A percentile compares a stretch with the other conserved stretches of the same genome.
phyloP scores from a whole-genome alignment of 2,329 filamentous ascomycete genomes.

The Penicillium sp. region DNA sequence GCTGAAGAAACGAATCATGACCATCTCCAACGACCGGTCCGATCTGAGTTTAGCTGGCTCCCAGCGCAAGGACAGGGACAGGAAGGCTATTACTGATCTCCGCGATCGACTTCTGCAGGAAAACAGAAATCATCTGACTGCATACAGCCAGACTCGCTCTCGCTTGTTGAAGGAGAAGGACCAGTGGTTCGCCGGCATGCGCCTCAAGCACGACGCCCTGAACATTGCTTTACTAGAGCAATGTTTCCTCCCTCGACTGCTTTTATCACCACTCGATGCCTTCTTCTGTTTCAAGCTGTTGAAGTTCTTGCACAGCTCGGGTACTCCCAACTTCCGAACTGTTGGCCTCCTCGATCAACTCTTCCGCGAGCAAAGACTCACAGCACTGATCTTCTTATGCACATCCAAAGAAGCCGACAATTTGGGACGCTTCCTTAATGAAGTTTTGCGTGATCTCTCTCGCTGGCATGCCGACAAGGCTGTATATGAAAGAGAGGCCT shows the following conservation, averaged over 20 bases:
- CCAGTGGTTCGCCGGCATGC: constrained; percentile 70
- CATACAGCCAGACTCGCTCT: constrained; percentile 64
- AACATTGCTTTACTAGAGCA: constrained; percentile 81
- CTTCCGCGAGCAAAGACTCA: constrained; percentile 77
- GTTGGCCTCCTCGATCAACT: constrained; percentile 79
- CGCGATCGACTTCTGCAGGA: constrained; percentile 71
- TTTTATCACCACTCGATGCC: constrained; percentile 81
- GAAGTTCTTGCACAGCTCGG: constrained; percentile 80
- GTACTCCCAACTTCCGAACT: constrained; percentile 81
- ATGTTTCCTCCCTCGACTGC: constrained; percentile 83
- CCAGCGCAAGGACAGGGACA: constrained; percentile 66
- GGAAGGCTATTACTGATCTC: constrained; percentile 66
- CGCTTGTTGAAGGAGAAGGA: constrained; percentile 73
- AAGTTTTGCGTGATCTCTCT: constrained; percentile 74
- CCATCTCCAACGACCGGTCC: constrained; percentile 67
- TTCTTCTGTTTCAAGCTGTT: constrained; percentile 86
- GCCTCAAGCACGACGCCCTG: constrained; percentile 62
- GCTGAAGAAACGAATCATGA: constrained; percentile 64
- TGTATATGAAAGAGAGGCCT: constrained; percentile 78
- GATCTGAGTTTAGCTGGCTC: constrained; percentile 68
- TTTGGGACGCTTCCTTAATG: constrained; percentile 84
- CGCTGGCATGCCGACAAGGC: constrained; percentile 78
- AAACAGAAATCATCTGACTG: constrained; percentile 65
- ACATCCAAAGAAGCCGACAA: constrained; percentile 90
- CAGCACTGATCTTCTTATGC: constrained; percentile 80